A percentile compares a stretch with the other conserved stretches of the same genome.
These are phyloP conservation scores for Melastoma malabathricum DNA, from an alignment of 345 rosid genomes.

Conservation along the genomic window DNA sequence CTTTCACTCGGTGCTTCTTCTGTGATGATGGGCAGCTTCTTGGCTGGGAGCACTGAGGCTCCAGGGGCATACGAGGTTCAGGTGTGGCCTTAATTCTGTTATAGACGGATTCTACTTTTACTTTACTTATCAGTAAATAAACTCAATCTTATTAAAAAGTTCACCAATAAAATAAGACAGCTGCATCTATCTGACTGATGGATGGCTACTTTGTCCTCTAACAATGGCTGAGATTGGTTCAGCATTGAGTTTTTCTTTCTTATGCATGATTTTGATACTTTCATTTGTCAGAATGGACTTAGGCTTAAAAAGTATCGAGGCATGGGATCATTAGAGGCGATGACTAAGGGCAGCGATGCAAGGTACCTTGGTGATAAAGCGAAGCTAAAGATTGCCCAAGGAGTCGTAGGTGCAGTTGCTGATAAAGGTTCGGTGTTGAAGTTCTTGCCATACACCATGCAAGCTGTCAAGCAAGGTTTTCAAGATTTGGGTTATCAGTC, in stretches of 20 bases:
- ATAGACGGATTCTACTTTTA: too few species aligned
- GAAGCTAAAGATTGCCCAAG: conserved; percentile 92
- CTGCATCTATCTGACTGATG: too few species aligned
- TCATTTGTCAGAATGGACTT: conserved; percentile 32
- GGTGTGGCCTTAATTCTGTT: conserved; percentile 19
- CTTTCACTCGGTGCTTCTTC: conserved; percentile 82
- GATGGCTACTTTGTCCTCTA: too few species aligned
- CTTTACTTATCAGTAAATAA: too few species aligned
- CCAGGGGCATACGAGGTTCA: conserved; percentile 55
- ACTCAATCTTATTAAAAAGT: too few species aligned
- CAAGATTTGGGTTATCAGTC: conserved; percentile 94
- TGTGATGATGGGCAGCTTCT: conserved; percentile 93
- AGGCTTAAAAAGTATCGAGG: conserved; percentile 76
- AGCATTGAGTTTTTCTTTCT: too few species aligned
- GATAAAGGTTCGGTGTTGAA: conserved; percentile 91
- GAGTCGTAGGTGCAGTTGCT: conserved; percentile 90
- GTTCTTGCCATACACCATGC: conserved; percentile 79
- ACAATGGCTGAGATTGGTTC: not conserved
- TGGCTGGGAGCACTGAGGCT: conserved; percentile 89
- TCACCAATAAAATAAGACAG: too few species aligned
- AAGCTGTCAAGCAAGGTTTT: conserved; percentile 95
- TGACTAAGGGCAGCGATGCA: conserved; percentile 91
- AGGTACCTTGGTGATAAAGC: conserved; percentile 80
- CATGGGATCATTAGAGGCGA: conserved; percentile 97
- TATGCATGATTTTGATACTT: too few species aligned